These are phyloP conservation scores for Solanum chilense DNA, from an alignment of 257 asterid genomes.

Conservation along the genomic window DNA sequence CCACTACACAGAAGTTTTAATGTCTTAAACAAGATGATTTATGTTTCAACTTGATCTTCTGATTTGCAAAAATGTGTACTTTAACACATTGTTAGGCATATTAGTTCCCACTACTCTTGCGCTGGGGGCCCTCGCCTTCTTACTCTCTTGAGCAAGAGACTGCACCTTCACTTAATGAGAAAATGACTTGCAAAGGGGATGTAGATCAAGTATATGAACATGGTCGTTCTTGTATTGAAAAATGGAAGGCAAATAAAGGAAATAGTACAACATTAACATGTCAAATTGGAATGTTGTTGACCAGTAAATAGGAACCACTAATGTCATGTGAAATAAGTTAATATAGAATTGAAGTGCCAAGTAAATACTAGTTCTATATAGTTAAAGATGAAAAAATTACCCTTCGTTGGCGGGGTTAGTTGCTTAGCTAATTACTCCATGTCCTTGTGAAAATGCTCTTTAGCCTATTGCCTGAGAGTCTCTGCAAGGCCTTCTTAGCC, in stretches of 20 bases:
- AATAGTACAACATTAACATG: background rate
- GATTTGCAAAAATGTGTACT: background rate
- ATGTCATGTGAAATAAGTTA: background rate
- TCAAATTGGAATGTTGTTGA: background rate
- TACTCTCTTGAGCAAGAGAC: background rate
- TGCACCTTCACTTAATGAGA: background rate
- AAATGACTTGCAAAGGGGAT: background rate
- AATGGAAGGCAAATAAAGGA: background rate
- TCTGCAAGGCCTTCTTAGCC: constrained; percentile 79
- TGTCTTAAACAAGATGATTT: background rate
- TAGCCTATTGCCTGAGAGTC: constrained; percentile 75
- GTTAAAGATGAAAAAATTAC: constrained; percentile 13
- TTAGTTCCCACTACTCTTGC: background rate
- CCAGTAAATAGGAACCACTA: background rate
- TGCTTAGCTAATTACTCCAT: constrained; percentile 41
- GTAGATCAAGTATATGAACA: background rate
- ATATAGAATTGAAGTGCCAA: background rate
- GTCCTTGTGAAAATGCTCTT: constrained; percentile 59
- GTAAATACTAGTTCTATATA: background rate
- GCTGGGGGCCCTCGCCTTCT: background rate
- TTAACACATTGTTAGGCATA: background rate
- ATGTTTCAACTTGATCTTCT: background rate
- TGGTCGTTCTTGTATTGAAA: background rate
- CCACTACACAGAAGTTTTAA: background rate
- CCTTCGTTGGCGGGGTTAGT: constrained; percentile 28